Evolutionary conservation across 306 rosid species (phyloP), one percentile per base, ranked within the genome.

Genomic region (Fragaria nilgerrensis): DNA sequence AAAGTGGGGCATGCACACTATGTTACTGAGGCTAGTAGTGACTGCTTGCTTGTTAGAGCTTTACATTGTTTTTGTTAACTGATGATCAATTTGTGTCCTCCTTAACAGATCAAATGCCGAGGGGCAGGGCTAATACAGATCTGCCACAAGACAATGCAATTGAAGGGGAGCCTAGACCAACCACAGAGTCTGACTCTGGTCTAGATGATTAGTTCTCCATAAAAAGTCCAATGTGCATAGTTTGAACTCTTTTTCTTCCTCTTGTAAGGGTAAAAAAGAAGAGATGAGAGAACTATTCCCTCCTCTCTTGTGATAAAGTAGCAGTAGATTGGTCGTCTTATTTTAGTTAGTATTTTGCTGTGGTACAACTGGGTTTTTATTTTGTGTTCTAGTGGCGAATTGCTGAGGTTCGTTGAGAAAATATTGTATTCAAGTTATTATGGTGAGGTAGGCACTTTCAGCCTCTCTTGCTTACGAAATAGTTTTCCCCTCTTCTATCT

Each of bases 141-240:
- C 72, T 69, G 74, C 69, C 84, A 29, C 62, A 23, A 36, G 79
- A 3, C 69, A 43, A 76, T 71, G 81, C 85, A 50, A 79, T 87
- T 20, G 97, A 90, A 75, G 90, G 78, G 34, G 84, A 75, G 25
- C 16, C 77, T 23, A 79, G 78, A 9, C 43, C 75, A 41, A 53
- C 68, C 65, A 48, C 88, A 5, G 85, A 76, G 58, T 25, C 81
- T 0, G 91, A 80, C 72, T 76, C 93, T 34, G 87, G 85, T 73
- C 78, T 70, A 17, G 80, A 43, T 53, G 79, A 77, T 62, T 70
- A 72, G 53, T 4, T 25, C 39, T 23, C 4, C 2, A 25, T 17
- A 20, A 14, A 12, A 22, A 1, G 25, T 56, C 16, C 23, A 56
- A 16, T 13, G 12, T 73, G 64, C 63, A 43, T 47, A 66, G 27